Conservation (phyloP, 208 protist species). For the Phytomonas sp. region DNA sequence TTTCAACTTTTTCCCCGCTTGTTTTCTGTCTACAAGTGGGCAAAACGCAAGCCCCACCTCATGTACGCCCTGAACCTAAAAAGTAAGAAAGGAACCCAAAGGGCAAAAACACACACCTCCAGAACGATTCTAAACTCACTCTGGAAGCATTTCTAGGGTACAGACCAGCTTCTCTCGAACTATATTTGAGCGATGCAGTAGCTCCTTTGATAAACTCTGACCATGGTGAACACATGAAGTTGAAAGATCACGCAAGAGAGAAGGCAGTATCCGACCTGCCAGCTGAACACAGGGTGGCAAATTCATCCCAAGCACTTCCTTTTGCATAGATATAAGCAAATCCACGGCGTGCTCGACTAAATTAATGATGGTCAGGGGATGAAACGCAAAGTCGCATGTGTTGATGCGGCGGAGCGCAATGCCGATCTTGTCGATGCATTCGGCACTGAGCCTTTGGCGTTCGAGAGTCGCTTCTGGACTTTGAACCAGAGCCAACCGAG, state of each 20-base stretch:
- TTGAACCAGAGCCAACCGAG: not conserved
- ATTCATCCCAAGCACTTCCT: not conserved
- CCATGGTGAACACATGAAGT: slow-evolving; percentile 23
- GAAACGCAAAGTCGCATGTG: slow-evolving; percentile 30
- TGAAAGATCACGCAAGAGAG: slow-evolving; percentile 43
- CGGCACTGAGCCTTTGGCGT: slow-evolving; percentile 4
- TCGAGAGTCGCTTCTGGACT: not conserved
- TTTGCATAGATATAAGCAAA: slow-evolving; percentile 24
- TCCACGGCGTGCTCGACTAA: slow-evolving; percentile 39
- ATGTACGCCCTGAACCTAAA: not conserved
- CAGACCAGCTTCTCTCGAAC: slow-evolving; percentile 45
- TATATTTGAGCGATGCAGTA: slow-evolving; percentile 12
- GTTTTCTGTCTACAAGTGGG: not conserved
- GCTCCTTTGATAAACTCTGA: slow-evolving; percentile 5
- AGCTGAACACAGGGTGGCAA: slow-evolving; percentile 1
- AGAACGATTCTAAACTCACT: not conserved
- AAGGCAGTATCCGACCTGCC: slow-evolving; percentile 25
- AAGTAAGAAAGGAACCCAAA: not conserved
- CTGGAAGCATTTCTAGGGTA: slow-evolving; percentile 24
- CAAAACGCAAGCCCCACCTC: not conserved
- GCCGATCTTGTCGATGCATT: slow-evolving; percentile 36
- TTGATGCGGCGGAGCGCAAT: slow-evolving; percentile 30
- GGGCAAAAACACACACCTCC: not conserved
- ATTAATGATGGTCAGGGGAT: slow-evolving; percentile 37
- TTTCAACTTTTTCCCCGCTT: not conserved